These are phyloP conservation scores for Globisporangium spiculum DNA, from an alignment of 352 stramenopile species.

Conservation along the genomic window DNA sequence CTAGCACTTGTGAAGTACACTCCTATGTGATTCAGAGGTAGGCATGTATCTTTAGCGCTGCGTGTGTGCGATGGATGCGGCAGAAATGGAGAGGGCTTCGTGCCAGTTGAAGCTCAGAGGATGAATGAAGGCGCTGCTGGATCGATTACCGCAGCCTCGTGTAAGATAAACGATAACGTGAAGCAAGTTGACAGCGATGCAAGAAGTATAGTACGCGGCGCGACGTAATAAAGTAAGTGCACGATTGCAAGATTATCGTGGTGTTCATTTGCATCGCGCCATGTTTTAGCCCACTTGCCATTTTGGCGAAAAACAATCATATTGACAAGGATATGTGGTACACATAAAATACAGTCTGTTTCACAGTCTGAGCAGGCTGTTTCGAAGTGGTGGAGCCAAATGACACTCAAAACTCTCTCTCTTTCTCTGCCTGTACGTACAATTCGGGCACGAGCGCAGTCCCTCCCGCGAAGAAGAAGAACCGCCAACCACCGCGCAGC, in stretches of 20 bases:
- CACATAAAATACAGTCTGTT: background rate
- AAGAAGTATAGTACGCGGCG: background rate
- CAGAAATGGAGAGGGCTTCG: background rate
- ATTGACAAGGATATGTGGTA: background rate
- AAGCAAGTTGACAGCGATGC: background rate
- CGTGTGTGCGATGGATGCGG: background rate
- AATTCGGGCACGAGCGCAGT: background rate
- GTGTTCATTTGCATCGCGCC: background rate
- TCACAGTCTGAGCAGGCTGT: background rate
- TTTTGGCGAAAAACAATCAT: background rate
- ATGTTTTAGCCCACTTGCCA: background rate
- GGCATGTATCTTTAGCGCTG: background rate
- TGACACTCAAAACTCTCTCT: slow-evolving; percentile 7
- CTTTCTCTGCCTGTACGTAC: background rate
- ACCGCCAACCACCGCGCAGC: background rate
- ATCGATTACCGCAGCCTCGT: background rate
- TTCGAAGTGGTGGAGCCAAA: slow-evolving; percentile 5
- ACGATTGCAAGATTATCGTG: background rate
- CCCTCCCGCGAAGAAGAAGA: slow-evolving; percentile 6
- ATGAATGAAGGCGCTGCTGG: background rate
- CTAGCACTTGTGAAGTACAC: background rate
- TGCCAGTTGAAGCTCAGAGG: background rate
- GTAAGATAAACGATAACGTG: background rate
- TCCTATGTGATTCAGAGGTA: background rate
- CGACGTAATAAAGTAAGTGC: background rate